Evolutionary conservation across 208 protist genomes (phyloP), one percentile per base, ranked within the genome.

Genomic region (Trypanosoma melophagium): DNA sequence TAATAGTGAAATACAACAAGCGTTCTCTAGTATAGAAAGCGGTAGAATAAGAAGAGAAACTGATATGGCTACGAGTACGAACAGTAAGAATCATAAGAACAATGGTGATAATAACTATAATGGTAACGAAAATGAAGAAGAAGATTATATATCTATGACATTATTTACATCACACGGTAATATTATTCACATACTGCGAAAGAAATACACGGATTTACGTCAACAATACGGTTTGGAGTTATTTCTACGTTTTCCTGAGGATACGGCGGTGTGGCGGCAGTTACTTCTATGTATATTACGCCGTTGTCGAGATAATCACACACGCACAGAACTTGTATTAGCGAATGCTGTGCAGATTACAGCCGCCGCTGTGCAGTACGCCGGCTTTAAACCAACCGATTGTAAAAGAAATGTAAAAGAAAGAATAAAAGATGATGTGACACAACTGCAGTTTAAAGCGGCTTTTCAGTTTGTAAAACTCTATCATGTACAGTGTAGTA

Each of bases 261-360:
- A 65, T 7, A 22, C 45, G 3, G 66, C 71, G 55, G 63, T 40
- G 51, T 91, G 87, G 84, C 81, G 80, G 68, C 52, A 67, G 17
- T 66, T 83, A 42, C 70, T 94, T 60, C 67, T 81, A 53, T 61
- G 67, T 49, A 69, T 94, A 16, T 68, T 74, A 58, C 75, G 72
- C 17, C 74, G 52, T 41, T 80, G 64, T 54, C 71, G 72, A n/a
- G 78, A 70, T 60, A 77, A 89, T 41, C 17, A 41, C 2, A 56
- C 66, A 0, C 41, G 70, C 24, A 22, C 84, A 25, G 66, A 60
- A 22, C 74, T 95, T 13, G n/a, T 87, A 0, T 54, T 95, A 16
- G 84, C 80, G 22, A 86, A 90, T 41, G 86, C 90, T 3, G 68
- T 95, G 7, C 53, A 58, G 1, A 60, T 90, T n/a, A 41, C 93